These are phyloP conservation scores for Austroboletus niveus DNA, from an alignment of 1,284 basidiomycete species.

Conservation along the genomic window DNA sequence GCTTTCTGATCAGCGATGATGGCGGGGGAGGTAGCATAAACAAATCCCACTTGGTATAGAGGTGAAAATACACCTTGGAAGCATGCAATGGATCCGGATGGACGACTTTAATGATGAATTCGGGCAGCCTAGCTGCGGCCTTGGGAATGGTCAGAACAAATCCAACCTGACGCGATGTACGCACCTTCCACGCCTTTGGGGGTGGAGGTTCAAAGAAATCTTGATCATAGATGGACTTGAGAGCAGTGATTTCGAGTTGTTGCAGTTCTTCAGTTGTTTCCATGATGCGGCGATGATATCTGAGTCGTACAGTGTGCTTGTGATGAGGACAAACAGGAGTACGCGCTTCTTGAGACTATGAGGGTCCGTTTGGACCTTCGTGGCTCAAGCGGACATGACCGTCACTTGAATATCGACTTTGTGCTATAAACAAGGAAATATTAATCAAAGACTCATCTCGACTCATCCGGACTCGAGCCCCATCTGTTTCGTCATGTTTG, in stretches of 20 bases:
- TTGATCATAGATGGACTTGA: slow-evolving; percentile 75
- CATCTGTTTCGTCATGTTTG: slow-evolving; percentile 23
- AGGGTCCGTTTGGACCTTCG: slow-evolving; percentile 66
- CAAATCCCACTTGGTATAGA: slow-evolving; percentile 61
- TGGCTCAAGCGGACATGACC: slow-evolving; percentile 68
- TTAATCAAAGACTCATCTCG: slow-evolving; percentile 2
- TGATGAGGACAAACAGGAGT: slow-evolving; percentile 18
- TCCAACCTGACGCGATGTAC: slow-evolving; percentile 13
- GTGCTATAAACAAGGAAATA: slow-evolving; percentile 11
- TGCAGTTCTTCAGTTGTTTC: slow-evolving; percentile 71
- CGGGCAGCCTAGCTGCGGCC: slow-evolving; percentile 65
- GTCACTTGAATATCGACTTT: slow-evolving; percentile 13
- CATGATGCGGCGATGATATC: slow-evolving; percentile 39
- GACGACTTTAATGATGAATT: slow-evolving; percentile 68
- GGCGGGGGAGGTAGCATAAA: slow-evolving; percentile 4
- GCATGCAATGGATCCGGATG: slow-evolving; percentile 58
- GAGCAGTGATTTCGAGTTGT: slow-evolving; percentile 69
- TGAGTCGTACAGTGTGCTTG: slow-evolving; percentile 2
- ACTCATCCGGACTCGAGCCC: slow-evolving; percentile 12
- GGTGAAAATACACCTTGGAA: slow-evolving; percentile 56
- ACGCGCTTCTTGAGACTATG: slow-evolving; percentile 44
- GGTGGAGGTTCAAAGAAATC: slow-evolving; percentile 70
- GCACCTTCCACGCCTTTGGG: slow-evolving; percentile 79
- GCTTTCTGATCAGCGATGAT: slow-evolving; percentile 1
- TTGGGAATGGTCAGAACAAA: slow-evolving; percentile 28